Evolutionary conservation across 2,329 filamentous ascomycete genomes (phyloP), one percentile per base, ranked within the genome.

Genomic region (Aspergillus tubingensis): DNA sequence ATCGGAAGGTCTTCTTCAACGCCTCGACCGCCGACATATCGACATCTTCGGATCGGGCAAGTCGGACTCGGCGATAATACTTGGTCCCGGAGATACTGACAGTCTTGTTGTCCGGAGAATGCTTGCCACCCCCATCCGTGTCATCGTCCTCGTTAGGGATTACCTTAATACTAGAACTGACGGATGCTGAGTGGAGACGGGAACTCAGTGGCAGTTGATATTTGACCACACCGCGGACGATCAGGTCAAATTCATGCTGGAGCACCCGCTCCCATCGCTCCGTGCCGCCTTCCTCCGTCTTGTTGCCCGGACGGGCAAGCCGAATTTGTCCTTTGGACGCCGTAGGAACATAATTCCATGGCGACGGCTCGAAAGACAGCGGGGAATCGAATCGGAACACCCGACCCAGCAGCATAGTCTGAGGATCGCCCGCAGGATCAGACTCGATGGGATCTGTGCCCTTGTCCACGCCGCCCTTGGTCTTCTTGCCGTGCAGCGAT

Each of bases 401-500:
- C 38, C 90, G 91, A 30, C 95, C 95, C n/a, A 99, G 86, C 36
- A 96, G 84, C 85, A 98, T 92, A 59, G 93, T 96, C 50, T 92
- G 91, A 7, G 90, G 76, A 62, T 87, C 85, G 17, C 80, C 79
- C n/a, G 73, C 83, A 2, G 82, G 81, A 52, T 78, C 76, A 13
- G 67, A 86, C n/a, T 85, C 82, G 3, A 88, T 85, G 2, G 86
- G 85, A 70, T 91, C 88, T 1, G 81, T 85, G 52, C 83, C 83
- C 70, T 83, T 79, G 67, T 86, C 85, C 11, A 83, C 74, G 3
- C 76, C 77, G 49, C 72, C 77, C 5, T 61, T 61, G 25, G 48
- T 38, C 48, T 67, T 62, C n/a, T 59, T 51, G 21, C 56, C 52
- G 27, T 61, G 57, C 13, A 63, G 25, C n/a, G 64, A 60, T 21